Evolutionary conservation across 2,329 filamentous ascomycete genomes (phyloP).

Genomic region (Knufia petricola): DNA sequence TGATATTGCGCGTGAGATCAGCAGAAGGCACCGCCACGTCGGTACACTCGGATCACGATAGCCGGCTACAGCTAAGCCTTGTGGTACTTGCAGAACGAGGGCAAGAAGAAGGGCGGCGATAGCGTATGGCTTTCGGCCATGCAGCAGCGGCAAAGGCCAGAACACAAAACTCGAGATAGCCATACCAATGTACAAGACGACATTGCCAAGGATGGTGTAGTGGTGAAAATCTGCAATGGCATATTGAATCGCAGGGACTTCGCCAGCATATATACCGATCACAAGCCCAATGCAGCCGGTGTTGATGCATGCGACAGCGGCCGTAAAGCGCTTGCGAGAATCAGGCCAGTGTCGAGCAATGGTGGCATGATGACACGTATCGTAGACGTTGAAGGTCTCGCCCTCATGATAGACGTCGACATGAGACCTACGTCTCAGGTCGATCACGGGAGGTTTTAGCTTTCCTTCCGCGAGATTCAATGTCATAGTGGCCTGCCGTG

Average conservation of each 20-base stretch:
- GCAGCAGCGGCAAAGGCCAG: slow-evolving; percentile 62
- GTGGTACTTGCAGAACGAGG: slow-evolving; percentile 65
- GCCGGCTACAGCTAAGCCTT: slow-evolving; percentile 55
- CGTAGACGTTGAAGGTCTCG: slow-evolving; percentile 31
- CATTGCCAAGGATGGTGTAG: slow-evolving; percentile 61
- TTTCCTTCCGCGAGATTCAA: slow-evolving; percentile 8
- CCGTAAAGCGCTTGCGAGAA: slow-evolving; percentile 57
- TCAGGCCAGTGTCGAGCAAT: slow-evolving; percentile 65
- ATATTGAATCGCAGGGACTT: slow-evolving; percentile 72
- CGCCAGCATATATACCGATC: slow-evolving; percentile 65
- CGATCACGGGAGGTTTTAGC: slow-evolving; percentile 12
- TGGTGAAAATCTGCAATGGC: slow-evolving; percentile 61
- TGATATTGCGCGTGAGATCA: slow-evolving; percentile 56
- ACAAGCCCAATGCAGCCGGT: slow-evolving; percentile 62
- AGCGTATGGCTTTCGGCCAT: slow-evolving; percentile 70
- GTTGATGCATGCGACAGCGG: slow-evolving; percentile 60
- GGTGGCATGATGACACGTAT: slow-evolving; percentile 45
- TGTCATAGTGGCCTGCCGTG: slow-evolving; percentile 14
- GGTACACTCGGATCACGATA: slow-evolving; percentile 47
- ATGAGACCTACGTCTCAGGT: slow-evolving; percentile 17
- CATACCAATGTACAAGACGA: slow-evolving; percentile 61
- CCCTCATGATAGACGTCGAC: slow-evolving; percentile 22
- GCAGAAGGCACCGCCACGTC: slow-evolving; percentile 50
- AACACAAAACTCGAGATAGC: slow-evolving; percentile 59
- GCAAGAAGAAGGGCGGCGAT: slow-evolving; percentile 57